Base-by-base conservation (phyloP, 345 rosid genomes). In the Hirschfeldia incana region DNA sequence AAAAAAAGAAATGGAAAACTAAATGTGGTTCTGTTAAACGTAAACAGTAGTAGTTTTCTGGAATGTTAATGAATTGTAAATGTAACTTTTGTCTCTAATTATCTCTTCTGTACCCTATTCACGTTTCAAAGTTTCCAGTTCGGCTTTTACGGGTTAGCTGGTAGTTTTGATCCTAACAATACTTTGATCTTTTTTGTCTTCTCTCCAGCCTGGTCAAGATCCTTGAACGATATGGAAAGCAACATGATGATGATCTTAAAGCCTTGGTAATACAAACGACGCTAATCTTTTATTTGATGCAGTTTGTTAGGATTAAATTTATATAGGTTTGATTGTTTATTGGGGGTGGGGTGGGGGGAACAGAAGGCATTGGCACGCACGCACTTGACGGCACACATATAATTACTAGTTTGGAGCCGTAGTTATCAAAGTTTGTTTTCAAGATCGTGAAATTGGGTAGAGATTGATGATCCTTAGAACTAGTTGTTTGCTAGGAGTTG, bases 161-260 rank as follows among this genome's bases (percentile, higher is more conserved):
- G 39, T 65, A 16, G 28, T 33, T 58, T 58, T 53, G 59, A 29
- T 30, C 15, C 68, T 70, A 75, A 80, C 30, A 68, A 68, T 60
- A 46, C 16, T 49, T 65, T 39, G 1, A 2, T 53, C 12, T 65
- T 63, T 10, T 39, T 70, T 37, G 15, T 46, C 36, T 27, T 44
- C 55, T 70, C 69, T 80, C 29, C 76, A 80, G 83, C 72, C 68
- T 70, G 57, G 76, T 76, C 21, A 80, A 70, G 83, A 75, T 80
- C 72, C 72, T 75, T 70, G 83, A 70, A 42, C 83, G 69, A 33
- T 80, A 80, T 60, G 73, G 76, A 13, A 70, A 65, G 49, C 80
- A 70, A 33, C 76, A 64, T 62, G 76, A n/a, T 2, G 83, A 65
- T 64, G 80, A 80, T 75, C 76, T 69, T 27, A 70, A 80, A 57